Evolutionary conservation across 352 stramenopile genomes (phyloP), one percentile per base, ranked within the genome.

Genomic region (Pythium plurisporium): DNA sequence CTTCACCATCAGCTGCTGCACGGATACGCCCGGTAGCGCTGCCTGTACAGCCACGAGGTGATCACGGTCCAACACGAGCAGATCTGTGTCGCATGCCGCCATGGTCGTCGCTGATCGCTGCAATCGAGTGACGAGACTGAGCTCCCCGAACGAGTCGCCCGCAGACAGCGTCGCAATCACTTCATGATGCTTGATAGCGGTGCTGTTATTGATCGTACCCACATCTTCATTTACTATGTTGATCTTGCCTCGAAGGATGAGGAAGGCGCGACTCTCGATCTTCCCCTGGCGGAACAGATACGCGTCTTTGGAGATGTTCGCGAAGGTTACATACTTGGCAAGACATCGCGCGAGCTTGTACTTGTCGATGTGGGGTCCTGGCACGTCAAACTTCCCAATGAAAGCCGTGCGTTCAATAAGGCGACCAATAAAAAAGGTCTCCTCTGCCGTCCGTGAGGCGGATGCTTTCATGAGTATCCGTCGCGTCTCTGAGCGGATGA

Each of bases 191-290:
- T 76, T 79, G 14, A 80, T 54, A 5, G 56, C 55, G 22, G 22
- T 58, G 43, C 70, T 65, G 6, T 59, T 29, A 6, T 62, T 63
- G 12, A 59, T 73, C 9, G 38, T 9, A 7, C 12, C 2, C 2
- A 82, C 56, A 45, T 91, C 78, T 61, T 93, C 82, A 22, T 89
- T 88, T 40, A 93, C 82, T 23, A 93, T 89, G 45, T 80, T 73
- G 45, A 93, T 85, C 8, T 70, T 78, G n/a, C 80, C 82, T 17
- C 80, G 70, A 15, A 93, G 65, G 34, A 93, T 89, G 26, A 93
- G 33, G 54, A 90, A 93, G 23, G 82, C 82, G n/a, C 77, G 81
- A 36, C 73, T 84, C 48, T 93, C 80, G 37, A 89, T 76, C 36
- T 76, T 79, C 5, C 82, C 82, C 48, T 93, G 82, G n/a, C 67